Evolutionary conservation across 208 protist genomes (phyloP).

Genomic region (Acanthamoeba rhysodes): DNA sequence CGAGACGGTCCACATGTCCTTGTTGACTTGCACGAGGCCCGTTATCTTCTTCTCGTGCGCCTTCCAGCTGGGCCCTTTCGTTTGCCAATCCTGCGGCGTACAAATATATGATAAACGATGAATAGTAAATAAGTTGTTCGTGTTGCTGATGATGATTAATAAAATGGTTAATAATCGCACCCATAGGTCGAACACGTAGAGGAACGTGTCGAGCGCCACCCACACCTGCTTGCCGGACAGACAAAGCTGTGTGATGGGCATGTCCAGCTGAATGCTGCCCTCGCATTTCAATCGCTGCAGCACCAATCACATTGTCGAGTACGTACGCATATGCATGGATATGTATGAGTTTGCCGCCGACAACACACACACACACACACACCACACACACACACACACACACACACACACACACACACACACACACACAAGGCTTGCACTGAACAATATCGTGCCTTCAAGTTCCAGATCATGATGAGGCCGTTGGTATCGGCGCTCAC

Average conservation of each 20-base stretch:
- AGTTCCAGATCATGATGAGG: slow-evolving; percentile 72
- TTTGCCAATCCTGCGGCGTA: slow-evolving; percentile 49
- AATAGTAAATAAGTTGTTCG: too few relatives aligned
- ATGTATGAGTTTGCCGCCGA: background rate
- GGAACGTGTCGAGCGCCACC: slow-evolving; percentile 34
- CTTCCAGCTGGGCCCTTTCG: slow-evolving; percentile 15
- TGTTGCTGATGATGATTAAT: background rate
- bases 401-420: too few relatives aligned
- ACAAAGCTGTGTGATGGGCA: slow-evolving; percentile 7
- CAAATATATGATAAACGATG: background rate
- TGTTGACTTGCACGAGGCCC: slow-evolving; percentile 1
- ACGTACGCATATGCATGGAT: background rate
- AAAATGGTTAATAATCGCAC: background rate
- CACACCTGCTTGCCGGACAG: slow-evolving; percentile 16
- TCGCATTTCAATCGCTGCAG: slow-evolving; percentile 33
- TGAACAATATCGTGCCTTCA: too few relatives aligned
- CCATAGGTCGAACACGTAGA: slow-evolving; percentile 62
- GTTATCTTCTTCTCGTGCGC: slow-evolving; percentile 50
- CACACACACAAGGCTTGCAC: too few relatives aligned
- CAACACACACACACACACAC: too few relatives aligned
- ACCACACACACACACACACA: too few relatives aligned
- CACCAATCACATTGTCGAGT: background rate
- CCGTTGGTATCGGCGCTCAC: slow-evolving; percentile 37
- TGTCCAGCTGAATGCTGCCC: slow-evolving; percentile 67
- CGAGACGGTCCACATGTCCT: slow-evolving; percentile 45